phyloP scores from a whole-genome alignment of 2,329 filamentous ascomycete genomes.

The Emergomyces orientalis region DNA sequence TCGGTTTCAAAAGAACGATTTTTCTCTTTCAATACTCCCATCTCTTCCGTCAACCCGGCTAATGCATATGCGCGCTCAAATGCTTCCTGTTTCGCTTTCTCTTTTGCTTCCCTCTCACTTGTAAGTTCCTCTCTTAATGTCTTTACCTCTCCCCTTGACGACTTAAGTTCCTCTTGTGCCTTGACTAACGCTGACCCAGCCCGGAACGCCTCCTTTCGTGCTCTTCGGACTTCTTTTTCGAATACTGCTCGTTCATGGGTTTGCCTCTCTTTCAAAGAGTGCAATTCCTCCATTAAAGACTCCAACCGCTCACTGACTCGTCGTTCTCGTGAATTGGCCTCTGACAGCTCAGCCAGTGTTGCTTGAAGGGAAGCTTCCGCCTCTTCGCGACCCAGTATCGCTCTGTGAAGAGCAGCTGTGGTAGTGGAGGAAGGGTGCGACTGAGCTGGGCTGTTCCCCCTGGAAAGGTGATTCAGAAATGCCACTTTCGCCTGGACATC shows the following conservation, averaged over 20 bases:
- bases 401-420: constrained; percentile 37
- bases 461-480: constrained; percentile 36
- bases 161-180: constrained; percentile 43
- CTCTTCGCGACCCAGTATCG: constrained; percentile 39
- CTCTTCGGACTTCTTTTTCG: constrained; percentile 48
- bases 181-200: constrained; percentile 47
- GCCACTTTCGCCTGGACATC: constrained; percentile 43
- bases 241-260: constrained; percentile 41
- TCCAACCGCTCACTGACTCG: constrained; percentile 39
- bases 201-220: constrained; percentile 50
- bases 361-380: constrained; percentile 33
- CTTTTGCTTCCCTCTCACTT: constrained; percentile 39
- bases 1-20: constrained; percentile 33
- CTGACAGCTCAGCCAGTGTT: constrained; percentile 31
- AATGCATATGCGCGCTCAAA: constrained; percentile 41
- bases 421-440: constrained; percentile 28
- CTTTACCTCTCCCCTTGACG: constrained; percentile 37
- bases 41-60: constrained; percentile 37
- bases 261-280: constrained; percentile 43
- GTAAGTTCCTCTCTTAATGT: constrained; percentile 46
- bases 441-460: constrained; percentile 21
- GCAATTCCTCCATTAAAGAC: constrained; percentile 43
- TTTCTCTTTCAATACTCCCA: constrained; percentile 35
- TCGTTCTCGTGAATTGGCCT: constrained; percentile 36
- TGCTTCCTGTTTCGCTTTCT: constrained; percentile 39